Evolutionary conservation across 2,329 filamentous ascomycete genomes (phyloP), one percentile per base, ranked within the genome.

Genomic region (Endoconidiophora polonica): DNA sequence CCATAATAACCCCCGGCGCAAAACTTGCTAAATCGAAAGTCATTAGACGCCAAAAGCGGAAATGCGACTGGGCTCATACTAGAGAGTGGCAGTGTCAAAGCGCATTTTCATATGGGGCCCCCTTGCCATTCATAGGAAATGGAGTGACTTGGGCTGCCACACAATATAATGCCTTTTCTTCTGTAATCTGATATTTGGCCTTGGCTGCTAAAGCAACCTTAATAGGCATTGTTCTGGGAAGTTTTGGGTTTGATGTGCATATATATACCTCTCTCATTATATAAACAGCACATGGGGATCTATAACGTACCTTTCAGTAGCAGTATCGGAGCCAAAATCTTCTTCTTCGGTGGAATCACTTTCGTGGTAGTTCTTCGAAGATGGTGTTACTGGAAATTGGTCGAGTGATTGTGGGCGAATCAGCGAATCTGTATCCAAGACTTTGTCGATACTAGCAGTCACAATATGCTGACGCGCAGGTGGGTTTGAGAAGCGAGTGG

Each of bases 401-500:
- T 49, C 40, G 22, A 49, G n/a, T 37, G 47, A 39, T n/a, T 49
- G 47, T 10, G 40, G 44, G 10, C 24, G 44, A 9, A 39, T 20
- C n/a, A 46, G 38, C 9, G 44, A 12, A 24, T 6, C 44, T 20
- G 16, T n/a, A 29, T 61, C 58, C 41, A 65, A 57, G 54, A 62
- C 61, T 55, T 66, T 61, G 44, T 48, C 49, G 44, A 54, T 49
- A 48, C 53, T 33, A 33, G 3, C 26, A 33, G 26, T 33, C 26
- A 10, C 26, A 33, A 33, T 33, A 33, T 33, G 26, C 12, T 33
- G 41, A 37, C 49, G 44, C 29, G 46, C 49, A 10, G 61, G 43
- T 20, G 49, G 63, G 24, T 67, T 65, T 22, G 69, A 72, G 61
- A 68, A 73, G 54, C 69, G 64, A 33, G 68, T 66, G 47, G 68